Percentiles rank a stretch among this genome's conserved stretches.
Evolutionary conservation across 768 basidiomycete species (phyloP).

Genomic region (Podaxis mareebaensis): DNA sequence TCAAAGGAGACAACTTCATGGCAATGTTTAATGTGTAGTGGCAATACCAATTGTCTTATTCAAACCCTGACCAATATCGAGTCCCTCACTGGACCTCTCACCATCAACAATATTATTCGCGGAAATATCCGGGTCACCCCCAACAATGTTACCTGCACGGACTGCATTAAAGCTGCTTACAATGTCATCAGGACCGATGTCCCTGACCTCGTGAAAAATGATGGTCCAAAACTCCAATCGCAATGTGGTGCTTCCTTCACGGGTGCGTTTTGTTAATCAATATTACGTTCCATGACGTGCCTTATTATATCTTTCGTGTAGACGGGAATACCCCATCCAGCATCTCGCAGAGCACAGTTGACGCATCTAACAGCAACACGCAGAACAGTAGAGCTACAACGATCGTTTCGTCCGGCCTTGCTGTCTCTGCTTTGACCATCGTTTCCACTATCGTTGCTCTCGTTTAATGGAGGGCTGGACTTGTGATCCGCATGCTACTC

Average conservation of each 20-base stretch:
- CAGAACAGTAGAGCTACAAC: conserved; percentile 1
- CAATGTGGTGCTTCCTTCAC: conserved; percentile 56
- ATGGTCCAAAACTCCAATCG: conserved; percentile 29
- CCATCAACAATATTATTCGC: conserved; percentile 26
- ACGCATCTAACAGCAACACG: background rate
- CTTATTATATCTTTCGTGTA: conserved; percentile 19
- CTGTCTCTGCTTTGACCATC: conserved; percentile 12
- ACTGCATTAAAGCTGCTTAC: conserved; percentile 55
- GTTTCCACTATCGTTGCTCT: conserved; percentile 11
- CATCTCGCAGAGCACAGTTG: conserved; percentile 33
- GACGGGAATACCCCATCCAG: conserved; percentile 39
- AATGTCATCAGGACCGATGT: conserved; percentile 37
- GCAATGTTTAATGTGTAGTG: conserved; percentile 25
- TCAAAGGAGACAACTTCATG: no score
- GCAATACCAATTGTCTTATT: conserved; percentile 51
- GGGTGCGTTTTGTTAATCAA: conserved; percentile 35
- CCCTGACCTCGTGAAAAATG: conserved; percentile 33
- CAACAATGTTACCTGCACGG: conserved; percentile 48
- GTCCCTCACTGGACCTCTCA: conserved; percentile 36
- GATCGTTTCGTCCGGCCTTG: conserved; percentile 8
- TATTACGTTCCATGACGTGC: background rate
- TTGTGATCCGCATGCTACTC: background rate
- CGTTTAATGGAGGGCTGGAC: background rate
- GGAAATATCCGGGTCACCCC: conserved; percentile 22
- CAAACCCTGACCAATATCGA: conserved; percentile 58